Conservation (phyloP, 2,329 filamentous ascomycete genomes). For the Gaeumannomyces sp. region DNA sequence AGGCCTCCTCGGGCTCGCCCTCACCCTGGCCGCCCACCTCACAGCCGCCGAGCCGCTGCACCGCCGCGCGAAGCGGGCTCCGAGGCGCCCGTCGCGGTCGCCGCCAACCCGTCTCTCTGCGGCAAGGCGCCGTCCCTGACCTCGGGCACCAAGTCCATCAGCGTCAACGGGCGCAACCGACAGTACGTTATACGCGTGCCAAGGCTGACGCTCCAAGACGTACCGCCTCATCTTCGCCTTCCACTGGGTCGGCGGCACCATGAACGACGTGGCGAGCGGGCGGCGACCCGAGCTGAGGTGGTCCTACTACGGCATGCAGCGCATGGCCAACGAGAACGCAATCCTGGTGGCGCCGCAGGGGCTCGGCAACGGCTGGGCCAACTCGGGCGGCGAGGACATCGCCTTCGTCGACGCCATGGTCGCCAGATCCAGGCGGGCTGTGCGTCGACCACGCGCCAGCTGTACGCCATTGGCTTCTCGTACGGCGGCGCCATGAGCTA, state of each 20-base stretch:
- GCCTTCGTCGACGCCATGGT: conserved; percentile 33
- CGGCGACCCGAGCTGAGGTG: conserved; percentile 14
- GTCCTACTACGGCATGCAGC: conserved; percentile 34
- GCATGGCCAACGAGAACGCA: conserved; percentile 25
- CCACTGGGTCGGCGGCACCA: conserved; percentile 34
- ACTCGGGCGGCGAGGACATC: conserved; percentile 34
- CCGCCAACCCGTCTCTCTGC: neutral
- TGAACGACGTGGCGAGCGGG: conserved; percentile 29
- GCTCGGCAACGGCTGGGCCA: conserved; percentile 35
- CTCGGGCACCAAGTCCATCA: conserved; percentile 16
- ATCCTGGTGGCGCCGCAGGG: conserved; percentile 39
- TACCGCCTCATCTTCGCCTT: conserved; percentile 36
- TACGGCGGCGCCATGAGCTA: conserved; percentile 38
- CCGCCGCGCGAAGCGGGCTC: neutral
- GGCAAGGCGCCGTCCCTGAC: neutral
- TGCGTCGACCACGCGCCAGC: conserved; percentile 34
- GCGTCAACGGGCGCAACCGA: neutral
- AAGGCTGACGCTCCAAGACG: conserved; percentile 23
- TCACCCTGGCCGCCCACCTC: neutral
- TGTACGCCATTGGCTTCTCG: conserved; percentile 37
- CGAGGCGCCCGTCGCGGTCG: neutral
- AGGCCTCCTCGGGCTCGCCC: neutral
- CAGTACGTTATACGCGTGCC: neutral
- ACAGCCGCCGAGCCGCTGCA: neutral
- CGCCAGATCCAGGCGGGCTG: conserved; percentile 30